Evolutionary conservation across 352 stramenopile species (phyloP).

Genomic region (Phytophthora parvispora): DNA sequence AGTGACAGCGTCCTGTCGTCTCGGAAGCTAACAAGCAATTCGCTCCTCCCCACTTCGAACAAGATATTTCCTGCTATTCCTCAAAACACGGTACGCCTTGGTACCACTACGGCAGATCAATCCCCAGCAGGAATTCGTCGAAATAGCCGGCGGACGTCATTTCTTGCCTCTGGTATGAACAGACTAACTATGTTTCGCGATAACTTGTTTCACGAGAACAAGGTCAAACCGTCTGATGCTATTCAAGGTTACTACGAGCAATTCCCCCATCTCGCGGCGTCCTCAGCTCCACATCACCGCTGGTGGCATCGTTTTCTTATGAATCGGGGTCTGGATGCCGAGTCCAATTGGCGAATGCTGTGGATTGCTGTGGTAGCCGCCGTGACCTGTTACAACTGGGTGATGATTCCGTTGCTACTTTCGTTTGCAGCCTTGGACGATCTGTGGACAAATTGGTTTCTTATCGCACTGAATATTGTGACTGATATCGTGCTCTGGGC

Average conservation of each 20-base stretch:
- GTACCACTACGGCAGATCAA: not conserved
- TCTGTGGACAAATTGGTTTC: conserved; percentile 30
- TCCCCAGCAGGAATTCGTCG: not conserved
- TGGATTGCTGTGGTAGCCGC: conserved; percentile 58
- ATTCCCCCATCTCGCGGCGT: conserved; percentile 36
- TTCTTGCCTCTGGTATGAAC: conserved; percentile 26
- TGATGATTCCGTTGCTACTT: conserved; percentile 57
- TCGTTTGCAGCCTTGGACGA: conserved; percentile 49
- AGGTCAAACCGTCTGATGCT: conserved; percentile 37
- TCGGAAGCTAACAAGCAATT: not conserved
- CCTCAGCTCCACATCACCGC: conserved; percentile 5
- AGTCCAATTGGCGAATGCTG: conserved; percentile 50
- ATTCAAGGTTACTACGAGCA: conserved; percentile 73
- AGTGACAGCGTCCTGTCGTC: conserved; percentile 22
- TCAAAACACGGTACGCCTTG: not conserved
- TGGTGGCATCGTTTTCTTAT: conserved; percentile 55
- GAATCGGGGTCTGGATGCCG: conserved; percentile 42
- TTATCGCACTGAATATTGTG: conserved; percentile 43
- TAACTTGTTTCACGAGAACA: conserved; percentile 48
- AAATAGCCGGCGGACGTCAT: conserved; percentile 21
- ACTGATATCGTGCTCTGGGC: conserved; percentile 50
- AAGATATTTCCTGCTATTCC: conserved; percentile 27
- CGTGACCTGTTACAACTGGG: conserved; percentile 65
- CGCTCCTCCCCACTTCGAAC: not conserved
- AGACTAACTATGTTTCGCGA: conserved; percentile 36